Evolutionary conservation across 805 yeast species (phyloP).

Genomic region (Candida sakaeoensis): DNA sequence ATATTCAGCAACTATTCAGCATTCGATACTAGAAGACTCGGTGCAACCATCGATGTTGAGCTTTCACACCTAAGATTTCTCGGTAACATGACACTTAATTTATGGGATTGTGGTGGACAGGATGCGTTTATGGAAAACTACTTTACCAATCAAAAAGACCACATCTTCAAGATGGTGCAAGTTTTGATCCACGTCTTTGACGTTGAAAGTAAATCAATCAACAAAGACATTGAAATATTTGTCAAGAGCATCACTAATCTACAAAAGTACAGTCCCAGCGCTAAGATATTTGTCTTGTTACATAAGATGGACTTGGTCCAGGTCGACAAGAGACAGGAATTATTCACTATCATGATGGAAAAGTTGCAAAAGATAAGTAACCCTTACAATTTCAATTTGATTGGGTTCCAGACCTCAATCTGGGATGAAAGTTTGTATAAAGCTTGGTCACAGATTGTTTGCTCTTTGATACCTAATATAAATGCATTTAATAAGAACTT

Average conservation of each 20-base stretch:
- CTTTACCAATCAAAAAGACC: slow-evolving; percentile 82
- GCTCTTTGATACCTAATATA: slow-evolving; percentile 92
- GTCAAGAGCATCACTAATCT: slow-evolving; percentile 77
- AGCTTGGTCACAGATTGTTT: slow-evolving; percentile 96
- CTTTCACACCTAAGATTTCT: slow-evolving; percentile 89
- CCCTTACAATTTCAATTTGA: slow-evolving; percentile 59
- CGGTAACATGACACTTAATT: slow-evolving; percentile 90
- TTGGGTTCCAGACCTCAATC: slow-evolving; percentile 91
- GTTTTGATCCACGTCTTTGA: slow-evolving; percentile 95
- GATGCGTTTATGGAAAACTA: slow-evolving; percentile 96
- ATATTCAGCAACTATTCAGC: slow-evolving; percentile 96
- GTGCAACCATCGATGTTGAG: slow-evolving; percentile 98
- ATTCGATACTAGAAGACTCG: slow-evolving; percentile 88
- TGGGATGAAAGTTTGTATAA: slow-evolving; percentile 96
- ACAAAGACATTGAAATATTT: slow-evolving; percentile 90
- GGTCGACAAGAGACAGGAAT: slow-evolving; percentile 75
- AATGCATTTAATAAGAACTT: slow-evolving; percentile 71
- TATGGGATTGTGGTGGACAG: slow-evolving; percentile 99
- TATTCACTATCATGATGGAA: slow-evolving; percentile 80
- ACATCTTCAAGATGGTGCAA: slow-evolving; percentile 92
- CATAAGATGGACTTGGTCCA: slow-evolving; percentile 97
- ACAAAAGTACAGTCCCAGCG: slow-evolving; percentile 81
- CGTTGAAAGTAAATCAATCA: slow-evolving; percentile 87
- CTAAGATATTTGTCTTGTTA: slow-evolving; percentile 83
- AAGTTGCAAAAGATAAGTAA: slow-evolving; percentile 72